Evolutionary conservation across 257 asterid genomes (phyloP), one percentile per base, ranked within the genome.

Genomic region (Fraxinus quadrangulata): DNA sequence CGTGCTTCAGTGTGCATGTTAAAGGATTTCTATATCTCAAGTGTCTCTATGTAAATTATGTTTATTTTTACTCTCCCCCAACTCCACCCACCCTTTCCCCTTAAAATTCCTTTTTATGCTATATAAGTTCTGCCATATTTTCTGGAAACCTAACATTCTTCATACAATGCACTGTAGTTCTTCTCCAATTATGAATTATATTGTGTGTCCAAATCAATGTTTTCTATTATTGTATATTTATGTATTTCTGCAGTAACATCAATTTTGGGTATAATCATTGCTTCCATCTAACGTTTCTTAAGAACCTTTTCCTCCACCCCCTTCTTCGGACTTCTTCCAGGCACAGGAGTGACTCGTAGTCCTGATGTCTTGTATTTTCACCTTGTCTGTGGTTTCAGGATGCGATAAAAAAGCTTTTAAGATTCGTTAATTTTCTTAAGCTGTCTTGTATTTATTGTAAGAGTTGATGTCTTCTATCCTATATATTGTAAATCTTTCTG

Each of bases 221-320:
- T 56, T 56, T 6, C 28, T 5, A n/a, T 56, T 19, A 6, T 56
- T 37, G 11, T 37, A 37, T 31, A 68, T 68, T 34, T 68, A 56
- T 24, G 72, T 73, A 42, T 36, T 5, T 81, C 75, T 81, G 88
- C 85, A 83, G 90, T 85, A 66, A 72, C 89, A 77, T 87, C 87
- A 63, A 45, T 83, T 26, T 73, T 83, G 34, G 87, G 90, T 56
- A 71, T 83, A 74, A 31, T 85, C 45, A 79, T 88, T 37, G 42
- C 90, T 45, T 65, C 83, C 37, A 85, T 85, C 70, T 84, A 83
- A 28, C 83, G 79, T 66, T 83, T 87, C 17, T 81, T 76, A 79
- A 81, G 85, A 74, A 72, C 86, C 36, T 86, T 86, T 31, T 67
- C 67, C 17, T 36, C 75, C 26, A 77, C 67, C 73, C 67, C 74